Evolutionary conservation across 2,329 filamentous ascomycete genomes (phyloP).

Genomic region (Claviceps citrina): DNA sequence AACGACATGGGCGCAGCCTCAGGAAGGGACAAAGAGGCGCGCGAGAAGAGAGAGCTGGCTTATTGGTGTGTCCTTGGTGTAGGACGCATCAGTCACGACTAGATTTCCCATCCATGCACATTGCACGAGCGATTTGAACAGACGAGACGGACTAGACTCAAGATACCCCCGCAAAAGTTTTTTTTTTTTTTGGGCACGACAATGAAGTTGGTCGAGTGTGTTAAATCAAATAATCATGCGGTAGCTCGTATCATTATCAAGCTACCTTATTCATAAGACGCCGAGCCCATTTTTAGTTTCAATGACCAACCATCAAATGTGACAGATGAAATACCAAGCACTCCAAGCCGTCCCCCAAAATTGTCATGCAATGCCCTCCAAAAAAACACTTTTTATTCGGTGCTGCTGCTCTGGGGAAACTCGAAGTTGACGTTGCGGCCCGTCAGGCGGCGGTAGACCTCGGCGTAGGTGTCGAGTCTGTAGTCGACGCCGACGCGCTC

Average conservation of each 20-base stretch:
- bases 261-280: constrained; percentile 34
- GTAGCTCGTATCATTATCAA: constrained; percentile 33
- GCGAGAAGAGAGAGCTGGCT: constrained; percentile 73
- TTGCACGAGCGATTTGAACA: constrained; percentile 1
- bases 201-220: constrained; percentile 10
- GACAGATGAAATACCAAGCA: constrained; percentile 19
- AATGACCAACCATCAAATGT: constrained; percentile 24
- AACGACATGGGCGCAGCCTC: constrained; percentile 45
- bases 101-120: constrained; percentile 3
- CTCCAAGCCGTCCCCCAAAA: constrained; percentile 2
- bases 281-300: constrained; percentile 24
- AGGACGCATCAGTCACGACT: constrained; percentile 53
- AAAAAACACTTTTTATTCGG: constrained; percentile 35
- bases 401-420: constrained; percentile 73
- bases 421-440: constrained; percentile 95
- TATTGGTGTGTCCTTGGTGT: constrained; percentile 93
- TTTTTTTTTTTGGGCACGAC: constrained; percentile 7
- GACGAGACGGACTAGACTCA: constrained; percentile 16
- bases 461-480: constrained; percentile 97
- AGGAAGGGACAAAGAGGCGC: constrained; percentile 42
- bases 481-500: constrained; percentile 98
- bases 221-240: constrained; percentile 22
- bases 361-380: constrained; percentile 5
- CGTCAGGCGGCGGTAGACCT: constrained; percentile 97
- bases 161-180: constrained; percentile 26